Conservation (phyloP, 192 early-diverging fungal genomes). For the Podila epicladia region DNA sequence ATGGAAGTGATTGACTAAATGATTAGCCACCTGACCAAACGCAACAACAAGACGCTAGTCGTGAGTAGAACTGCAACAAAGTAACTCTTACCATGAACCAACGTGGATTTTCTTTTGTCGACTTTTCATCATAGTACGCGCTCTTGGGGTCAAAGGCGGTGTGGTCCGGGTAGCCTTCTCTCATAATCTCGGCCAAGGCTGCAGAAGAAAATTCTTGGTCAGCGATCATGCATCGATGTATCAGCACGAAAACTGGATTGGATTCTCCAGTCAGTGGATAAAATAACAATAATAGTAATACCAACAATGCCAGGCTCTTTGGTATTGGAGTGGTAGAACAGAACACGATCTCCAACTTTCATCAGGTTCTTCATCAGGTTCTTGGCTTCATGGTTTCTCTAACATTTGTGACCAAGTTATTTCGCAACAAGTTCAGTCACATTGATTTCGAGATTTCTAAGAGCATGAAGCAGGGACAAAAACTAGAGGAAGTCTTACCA, state of each 20-base stretch:
- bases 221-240: no score
- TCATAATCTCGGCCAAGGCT: conserved; percentile 56
- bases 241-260: no score
- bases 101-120: conserved; percentile 67
- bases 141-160: conserved; percentile 79
- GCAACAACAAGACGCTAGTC: background rate
- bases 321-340: conserved; percentile 93
- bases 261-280: no score
- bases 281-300: conserved; percentile 19
- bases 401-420: background rate
- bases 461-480: background rate
- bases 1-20: background rate
- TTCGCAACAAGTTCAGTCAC: background rate
- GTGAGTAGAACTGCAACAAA: background rate
- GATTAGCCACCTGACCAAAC: background rate
- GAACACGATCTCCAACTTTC: conserved; percentile 72
- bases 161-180: conserved; percentile 77
- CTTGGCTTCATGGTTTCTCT: conserved; percentile 83
- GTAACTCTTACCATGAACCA: conserved; percentile 79
- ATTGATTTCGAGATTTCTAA: background rate
- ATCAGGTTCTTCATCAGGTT: conserved; percentile 83
- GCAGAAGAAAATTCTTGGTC: no score
- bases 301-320: conserved; percentile 87
- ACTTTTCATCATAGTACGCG: conserved; percentile 85
- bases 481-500: conserved; percentile 46